Base-by-base conservation (phyloP, 176 grass and related monocot genomes). In the Alopecurus myosuroides region DNA sequence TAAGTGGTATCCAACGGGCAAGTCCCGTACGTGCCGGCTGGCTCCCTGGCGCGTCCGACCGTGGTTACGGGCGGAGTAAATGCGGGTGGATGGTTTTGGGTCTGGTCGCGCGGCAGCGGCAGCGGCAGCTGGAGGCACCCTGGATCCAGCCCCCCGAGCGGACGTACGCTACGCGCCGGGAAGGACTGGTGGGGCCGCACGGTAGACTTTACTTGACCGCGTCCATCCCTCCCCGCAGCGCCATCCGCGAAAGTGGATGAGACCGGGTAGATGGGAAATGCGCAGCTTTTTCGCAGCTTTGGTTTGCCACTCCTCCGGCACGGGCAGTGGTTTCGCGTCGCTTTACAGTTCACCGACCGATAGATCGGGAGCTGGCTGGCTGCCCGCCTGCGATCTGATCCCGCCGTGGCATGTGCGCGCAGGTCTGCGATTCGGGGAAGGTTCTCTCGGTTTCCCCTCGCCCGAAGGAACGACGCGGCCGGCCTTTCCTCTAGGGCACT, bases 271-370 rank as follows among this genome's bases (percentile, higher is more conserved):
- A n/a, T 23, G 74, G 63, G 17, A 42, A 75, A 29, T 0, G 51
- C 15, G 75, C 81, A 53, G 64, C 79, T 66, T 74, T 74, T 31
- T 18, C 17, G 61, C 15, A 30, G 31, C 62, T 77, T 70, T 82
- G 50, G 65, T 25, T 8, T 1, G 49, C 66, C 48, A 36, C 22
- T 34, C 62, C 2, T 12, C 33, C 62, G 46, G 31, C 79, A 15
- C 70, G 50, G n/a, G 75, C 31, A 36, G 3, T 22, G 78, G 31
- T 22, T 49, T 42, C 23, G 13, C n/a, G 30, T 17, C 3, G 74
- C 87, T 90, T 90, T 87, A 79, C 89, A 87, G 89, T 26, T 44
- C 41, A 77, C 57, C n/a, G 35, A 45, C 19, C 17, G 52, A 48
- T 70, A 15, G 29, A 56, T 57, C 22, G 60, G 13, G 4, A 17